Base-by-base conservation (phyloP, 768 basidiomycete genomes). In the Pholiota conissans region DNA sequence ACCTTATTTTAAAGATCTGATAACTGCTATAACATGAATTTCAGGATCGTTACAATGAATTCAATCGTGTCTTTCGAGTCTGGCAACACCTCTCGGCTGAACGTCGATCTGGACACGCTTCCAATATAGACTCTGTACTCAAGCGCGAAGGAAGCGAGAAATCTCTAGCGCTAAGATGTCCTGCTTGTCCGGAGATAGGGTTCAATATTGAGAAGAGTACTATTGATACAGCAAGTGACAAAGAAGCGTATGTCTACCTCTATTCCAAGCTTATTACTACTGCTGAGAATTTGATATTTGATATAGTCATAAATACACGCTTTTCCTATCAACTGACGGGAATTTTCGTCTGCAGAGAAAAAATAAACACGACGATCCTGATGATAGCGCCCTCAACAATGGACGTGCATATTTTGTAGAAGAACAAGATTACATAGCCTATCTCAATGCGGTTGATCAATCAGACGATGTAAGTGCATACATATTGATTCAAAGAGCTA, bases 261-360 rank as follows among this genome's bases (percentile, higher is more conserved):
- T 13, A 18, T 27, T 52, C 40, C 26, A 26, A 32, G 24, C 30
- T 47, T 51, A 16, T 42, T 34, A 32, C 9, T 42, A n/a, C 29
- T 18, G n/a, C n/a, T n/a, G n/a, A 2, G 16, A 55, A 0, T 39
- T 1, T 10, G 30, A 7, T 26, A 30, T 14, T 35, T 39, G 26
- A 51, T 32, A 22, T 34, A 70, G 69, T 1, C 69, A 71, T 55
- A 62, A 59, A 50, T 66, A 65, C n/a, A 70, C 61, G 5, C 49
- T 68, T 2, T 69, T 69, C 30, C 49, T 73, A 6, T 67, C 68
- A 0, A 55, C 57, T 0, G 71, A 72, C 56, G 71, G 71, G 29
- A 67, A 71, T 52, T 68, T 64, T 56, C 60, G 61, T 5, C 65
- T 69, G 0, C 66, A 67, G 37, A 53, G 64, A 2, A 67, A 70